These are phyloP conservation scores for Populus pruinosa DNA, from an alignment of 345 rosid species.

Conservation along the genomic window DNA sequence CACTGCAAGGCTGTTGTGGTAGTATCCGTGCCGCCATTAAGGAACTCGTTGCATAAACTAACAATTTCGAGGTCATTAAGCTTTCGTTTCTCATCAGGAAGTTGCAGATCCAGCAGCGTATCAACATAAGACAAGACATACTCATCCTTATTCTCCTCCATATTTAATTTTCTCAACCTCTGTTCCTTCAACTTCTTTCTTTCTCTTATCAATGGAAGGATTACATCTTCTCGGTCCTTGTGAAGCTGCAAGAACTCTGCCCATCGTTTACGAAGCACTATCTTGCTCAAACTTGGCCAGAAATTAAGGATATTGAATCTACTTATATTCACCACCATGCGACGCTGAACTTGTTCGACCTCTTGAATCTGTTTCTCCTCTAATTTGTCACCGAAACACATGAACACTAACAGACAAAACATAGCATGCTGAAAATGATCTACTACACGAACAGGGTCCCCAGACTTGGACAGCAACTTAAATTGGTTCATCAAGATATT, in stretches of 20 bases:
- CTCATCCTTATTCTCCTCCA: background rate
- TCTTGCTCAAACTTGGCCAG: conserved; percentile 6
- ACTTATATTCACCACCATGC: background rate
- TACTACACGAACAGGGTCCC: conserved; percentile 12
- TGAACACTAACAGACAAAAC: conserved; percentile 13
- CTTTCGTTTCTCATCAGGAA: conserved; percentile 19
- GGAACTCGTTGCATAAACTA: conserved; percentile 12
- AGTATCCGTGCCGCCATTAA: conserved; percentile 14
- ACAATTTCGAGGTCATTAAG: conserved; percentile 6
- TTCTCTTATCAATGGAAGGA: conserved; percentile 14
- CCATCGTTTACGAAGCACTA: conserved; percentile 12
- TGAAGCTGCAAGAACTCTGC: conserved; percentile 1
- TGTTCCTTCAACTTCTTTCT: conserved; percentile 1
- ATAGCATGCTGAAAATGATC: conserved; percentile 6
- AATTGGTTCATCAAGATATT: background rate
- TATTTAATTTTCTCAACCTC: background rate
- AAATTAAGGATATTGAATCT: conserved; percentile 3
- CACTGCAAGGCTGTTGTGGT: conserved; percentile 16
- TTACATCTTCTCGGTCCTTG: background rate
- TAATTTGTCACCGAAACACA: conserved; percentile 24
- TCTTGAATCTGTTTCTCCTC: conserved; percentile 10
- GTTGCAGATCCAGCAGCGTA: conserved; percentile 14
- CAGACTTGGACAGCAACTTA: background rate
- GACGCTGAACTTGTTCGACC: conserved; percentile 10
- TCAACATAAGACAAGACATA: conserved; percentile 6